Base-by-base conservation (phyloP, 225 moss, liverwort and hornwort genomes). In the Physcomitrium patens region DNA sequence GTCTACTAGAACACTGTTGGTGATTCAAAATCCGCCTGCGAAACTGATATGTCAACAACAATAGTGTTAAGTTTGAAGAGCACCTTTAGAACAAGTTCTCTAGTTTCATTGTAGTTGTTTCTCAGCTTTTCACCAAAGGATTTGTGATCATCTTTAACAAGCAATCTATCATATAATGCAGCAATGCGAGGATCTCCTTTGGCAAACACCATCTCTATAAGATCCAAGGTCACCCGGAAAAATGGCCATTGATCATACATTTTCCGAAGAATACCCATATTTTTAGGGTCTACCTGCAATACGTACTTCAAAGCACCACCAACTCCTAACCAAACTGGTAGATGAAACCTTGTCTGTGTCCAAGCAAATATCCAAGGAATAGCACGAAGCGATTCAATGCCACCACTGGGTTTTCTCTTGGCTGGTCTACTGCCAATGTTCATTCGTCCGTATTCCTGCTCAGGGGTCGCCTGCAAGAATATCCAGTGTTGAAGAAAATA, bases 351-450 rank as follows among this genome's bases (percentile, higher is more conserved):
- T 45, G 89, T 91, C 60, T 91, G 91, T 56, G 91, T 91, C 91
- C 91, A 91, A 2, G 89, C 91, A 74, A 91, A 89, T 17, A 91
- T 89, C 91, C 91, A 91, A n/a, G 91, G 91, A 70, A 91, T 91
- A 42, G 91, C 91, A 60, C 91, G 83, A 20, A 91, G 84, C 28
- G 86, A 88, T 67, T 91, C 86, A 75, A 91, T 89, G 18, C 91
- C 91, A 11, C 91, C 91, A 48, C 89, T 83, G 1, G 86, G 85
- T 68, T 83, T 91, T 52, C 91, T 86, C 85, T 89, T 91, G 13
- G 89, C 81, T 44, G 91, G 91, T 13, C 91, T 84, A 81, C 91
- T 91, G 28, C 91, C 91, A 61, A 91, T 91, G 56, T 91, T 91
- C 91, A 91, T 91, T 28, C 91, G 80, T 52, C 91, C 91, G 70